phyloP scores from a whole-genome alignment of 352 stramenopile species.

The Lagenidium sp. region DNA sequence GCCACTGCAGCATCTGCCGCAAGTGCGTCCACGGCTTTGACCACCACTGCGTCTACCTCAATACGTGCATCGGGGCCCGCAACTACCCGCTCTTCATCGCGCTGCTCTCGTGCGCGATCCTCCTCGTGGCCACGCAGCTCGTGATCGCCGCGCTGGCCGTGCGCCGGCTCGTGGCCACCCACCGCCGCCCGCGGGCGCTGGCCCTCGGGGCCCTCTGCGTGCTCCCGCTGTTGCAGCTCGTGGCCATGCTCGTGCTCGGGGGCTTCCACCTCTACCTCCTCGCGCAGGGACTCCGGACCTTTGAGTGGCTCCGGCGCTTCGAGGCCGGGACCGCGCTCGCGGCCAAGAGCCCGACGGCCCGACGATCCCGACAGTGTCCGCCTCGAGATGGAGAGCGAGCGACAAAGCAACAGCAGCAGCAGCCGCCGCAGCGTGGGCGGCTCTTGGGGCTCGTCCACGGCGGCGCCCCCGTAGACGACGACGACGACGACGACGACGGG shows the following conservation, averaged over 20 bases:
- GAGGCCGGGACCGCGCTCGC: slow-evolving; percentile 8
- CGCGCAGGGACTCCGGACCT: slow-evolving; percentile 31
- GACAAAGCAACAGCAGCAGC: too few relatives aligned
- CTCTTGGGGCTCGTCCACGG: too few relatives aligned
- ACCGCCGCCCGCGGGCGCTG: neutral
- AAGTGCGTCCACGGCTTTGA: slow-evolving; percentile 93
- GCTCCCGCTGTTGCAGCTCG: slow-evolving; percentile 37
- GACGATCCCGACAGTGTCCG: neutral
- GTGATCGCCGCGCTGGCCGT: slow-evolving; percentile 35
- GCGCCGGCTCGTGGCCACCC: slow-evolving; percentile 11
- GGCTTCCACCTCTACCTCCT: slow-evolving; percentile 60
- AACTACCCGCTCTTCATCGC: slow-evolving; percentile 59
- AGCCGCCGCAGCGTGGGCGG: neutral
- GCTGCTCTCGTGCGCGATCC: slow-evolving; percentile 41
- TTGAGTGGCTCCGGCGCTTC: slow-evolving; percentile 46
- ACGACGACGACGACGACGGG: neutral
- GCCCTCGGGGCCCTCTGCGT: slow-evolving; percentile 18
- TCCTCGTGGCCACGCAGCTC: slow-evolving; percentile 47
- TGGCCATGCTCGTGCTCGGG: slow-evolving; percentile 47
- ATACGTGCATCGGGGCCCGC: slow-evolving; percentile 87
- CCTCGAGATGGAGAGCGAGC: too few relatives aligned
- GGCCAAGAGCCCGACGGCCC: neutral
- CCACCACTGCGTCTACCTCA: slow-evolving; percentile 94
- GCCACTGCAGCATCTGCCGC: slow-evolving; percentile 90
- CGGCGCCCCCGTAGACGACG: neutral